phyloP scores from a whole-genome alignment of 371 early-diverging fungal genomes.

The Actinomortierella ambigua region DNA sequence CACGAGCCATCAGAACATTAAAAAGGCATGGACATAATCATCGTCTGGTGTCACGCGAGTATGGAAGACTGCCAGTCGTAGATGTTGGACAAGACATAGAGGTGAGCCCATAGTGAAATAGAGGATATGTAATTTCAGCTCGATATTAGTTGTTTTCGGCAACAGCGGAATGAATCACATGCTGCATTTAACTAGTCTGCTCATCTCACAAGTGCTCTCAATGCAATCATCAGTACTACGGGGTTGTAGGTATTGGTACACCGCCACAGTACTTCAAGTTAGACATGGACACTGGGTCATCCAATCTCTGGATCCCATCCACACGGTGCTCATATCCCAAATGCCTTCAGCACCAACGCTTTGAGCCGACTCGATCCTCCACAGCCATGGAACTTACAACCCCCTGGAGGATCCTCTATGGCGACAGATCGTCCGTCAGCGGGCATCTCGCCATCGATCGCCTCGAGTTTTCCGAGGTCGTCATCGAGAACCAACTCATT shows the following conservation, averaged over 20 bases:
- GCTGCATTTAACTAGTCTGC: too few species aligned
- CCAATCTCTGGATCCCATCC: slow-evolving; percentile 59
- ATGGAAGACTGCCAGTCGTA: slow-evolving; percentile 26
- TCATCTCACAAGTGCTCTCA: too few species aligned
- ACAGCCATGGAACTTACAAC: slow-evolving; percentile 20
- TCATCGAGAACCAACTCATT: slow-evolving; percentile 44
- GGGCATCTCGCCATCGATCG: slow-evolving; percentile 51
- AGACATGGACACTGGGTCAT: slow-evolving; percentile 63
- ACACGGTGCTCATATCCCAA: background rate
- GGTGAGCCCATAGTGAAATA: slow-evolving; percentile 10
- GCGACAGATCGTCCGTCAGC: slow-evolving; percentile 56
- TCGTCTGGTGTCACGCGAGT: slow-evolving; percentile 23
- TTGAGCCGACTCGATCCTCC: slow-evolving; percentile 21
- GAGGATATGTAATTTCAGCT: too few species aligned
- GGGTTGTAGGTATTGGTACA: slow-evolving; percentile 56
- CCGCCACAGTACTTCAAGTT: slow-evolving; percentile 57
- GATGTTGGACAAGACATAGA: slow-evolving; percentile 48
- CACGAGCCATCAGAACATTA: slow-evolving; percentile 22
- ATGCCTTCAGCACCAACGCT: background rate
- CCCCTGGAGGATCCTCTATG: slow-evolving; percentile 51
- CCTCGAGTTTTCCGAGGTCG: slow-evolving; percentile 49
- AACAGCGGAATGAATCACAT: too few species aligned
- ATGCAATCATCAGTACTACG: slow-evolving; percentile 48
- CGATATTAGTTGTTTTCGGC: too few species aligned
- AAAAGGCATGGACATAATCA: slow-evolving; percentile 31